Conservation (phyloP, 345 rosid species). For the Dipteronia sinensis region DNA sequence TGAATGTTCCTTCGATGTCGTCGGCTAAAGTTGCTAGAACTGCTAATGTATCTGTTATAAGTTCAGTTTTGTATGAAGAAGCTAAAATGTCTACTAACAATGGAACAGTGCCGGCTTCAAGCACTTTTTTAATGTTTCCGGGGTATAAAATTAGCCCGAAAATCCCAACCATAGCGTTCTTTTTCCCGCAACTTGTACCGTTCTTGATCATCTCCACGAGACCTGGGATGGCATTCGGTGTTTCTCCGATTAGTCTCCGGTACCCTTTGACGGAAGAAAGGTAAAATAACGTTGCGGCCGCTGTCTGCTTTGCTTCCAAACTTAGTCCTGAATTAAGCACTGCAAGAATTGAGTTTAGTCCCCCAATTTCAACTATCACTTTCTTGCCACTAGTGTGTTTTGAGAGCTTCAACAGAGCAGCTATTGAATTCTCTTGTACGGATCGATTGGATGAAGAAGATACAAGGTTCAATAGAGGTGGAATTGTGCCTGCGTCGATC, state of each 20-base stretch:
- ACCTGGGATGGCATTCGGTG: conserved; percentile 51
- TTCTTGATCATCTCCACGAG: conserved; percentile 54
- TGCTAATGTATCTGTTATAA: conserved; percentile 60
- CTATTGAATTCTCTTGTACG: conserved; percentile 60
- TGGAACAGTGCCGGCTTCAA: conserved; percentile 58
- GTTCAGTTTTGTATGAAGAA: conserved; percentile 49
- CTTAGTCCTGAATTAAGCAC: conserved; percentile 58
- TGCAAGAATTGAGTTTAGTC: conserved; percentile 44
- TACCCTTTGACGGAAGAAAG: conserved; percentile 63
- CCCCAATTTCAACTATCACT: conserved; percentile 55
- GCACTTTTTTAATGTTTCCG: conserved; percentile 51
- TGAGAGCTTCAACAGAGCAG: conserved; percentile 70
- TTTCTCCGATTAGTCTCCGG: conserved; percentile 61
- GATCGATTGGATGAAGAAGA: conserved; percentile 29
- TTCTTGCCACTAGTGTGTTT: conserved; percentile 61
- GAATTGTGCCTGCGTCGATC: conserved; percentile 59
- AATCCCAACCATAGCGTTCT: conserved; percentile 64
- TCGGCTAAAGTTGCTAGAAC: conserved; percentile 61
- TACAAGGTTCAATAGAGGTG: conserved; percentile 54
- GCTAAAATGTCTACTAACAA: conserved; percentile 40
- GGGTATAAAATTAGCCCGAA: conserved; percentile 53
- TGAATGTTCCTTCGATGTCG: conserved; percentile 45
- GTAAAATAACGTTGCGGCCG: conserved; percentile 73
- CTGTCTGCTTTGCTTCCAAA: conserved; percentile 59
- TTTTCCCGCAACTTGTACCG: conserved; percentile 59